A percentile compares a stretch with the other conserved stretches of the same genome.
Evolutionary conservation across 805 yeast genomes (phyloP).

Genomic region (Kregervanrija fluxuum): DNA sequence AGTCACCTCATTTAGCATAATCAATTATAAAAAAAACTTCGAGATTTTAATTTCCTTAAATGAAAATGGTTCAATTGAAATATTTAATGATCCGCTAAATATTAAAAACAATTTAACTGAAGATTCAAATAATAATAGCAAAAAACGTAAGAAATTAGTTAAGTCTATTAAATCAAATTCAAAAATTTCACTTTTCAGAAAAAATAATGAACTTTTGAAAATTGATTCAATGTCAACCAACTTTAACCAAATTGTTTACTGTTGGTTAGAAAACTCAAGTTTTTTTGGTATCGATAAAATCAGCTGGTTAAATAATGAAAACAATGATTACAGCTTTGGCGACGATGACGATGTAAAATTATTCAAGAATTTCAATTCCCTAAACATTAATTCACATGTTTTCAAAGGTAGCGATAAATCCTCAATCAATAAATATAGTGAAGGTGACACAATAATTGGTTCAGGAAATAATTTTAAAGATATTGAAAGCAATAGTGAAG

Average conservation of each 20-base stretch:
- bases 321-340: slow-evolving; percentile 35
- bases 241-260: too few relatives aligned
- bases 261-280: slow-evolving; percentile 57
- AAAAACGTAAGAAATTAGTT: slow-evolving; percentile 38
- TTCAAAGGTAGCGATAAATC: too few relatives aligned
- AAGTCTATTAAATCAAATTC: slow-evolving; percentile 46
- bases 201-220: slow-evolving; percentile 5
- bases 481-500: slow-evolving; percentile 41
- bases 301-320: slow-evolving; percentile 31
- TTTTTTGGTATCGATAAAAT: slow-evolving; percentile 50
- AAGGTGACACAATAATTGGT: slow-evolving; percentile 51
- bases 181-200: slow-evolving; percentile 32
- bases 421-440: slow-evolving; percentile 49
- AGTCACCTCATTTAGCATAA: slow-evolving; percentile 28
- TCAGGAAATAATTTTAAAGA: slow-evolving; percentile 59
- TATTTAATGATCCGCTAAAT: slow-evolving; percentile 53
- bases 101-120: slow-evolving; percentile 1
- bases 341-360: slow-evolving; percentile 33
- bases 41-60: slow-evolving; percentile 49
- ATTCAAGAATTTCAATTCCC: too few relatives aligned
- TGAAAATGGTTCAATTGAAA: slow-evolving; percentile 68
- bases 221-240: too few relatives aligned
- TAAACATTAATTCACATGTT: too few relatives aligned
- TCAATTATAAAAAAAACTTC: slow-evolving; percentile 31
- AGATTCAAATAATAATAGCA: slow-evolving; percentile 9